A percentile compares a stretch with the other conserved stretches of the same genome.
phyloP scores from a whole-genome alignment of 331 rosid genomes.

The Spiraea crenata region DNA sequence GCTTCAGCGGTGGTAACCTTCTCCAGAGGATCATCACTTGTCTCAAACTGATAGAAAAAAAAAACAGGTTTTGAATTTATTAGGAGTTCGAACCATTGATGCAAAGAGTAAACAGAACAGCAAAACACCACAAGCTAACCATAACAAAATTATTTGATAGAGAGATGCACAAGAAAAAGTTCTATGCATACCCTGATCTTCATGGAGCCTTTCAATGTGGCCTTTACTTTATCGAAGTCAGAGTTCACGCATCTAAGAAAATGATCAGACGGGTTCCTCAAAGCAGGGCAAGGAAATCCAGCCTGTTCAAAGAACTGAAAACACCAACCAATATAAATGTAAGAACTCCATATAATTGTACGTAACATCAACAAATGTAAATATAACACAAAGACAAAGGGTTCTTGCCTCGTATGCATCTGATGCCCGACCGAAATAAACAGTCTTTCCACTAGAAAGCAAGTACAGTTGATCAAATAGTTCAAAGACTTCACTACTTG shows the following conservation, averaged over 20 bases:
- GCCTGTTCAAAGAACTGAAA: constrained; percentile 96
- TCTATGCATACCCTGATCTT: constrained; percentile 62
- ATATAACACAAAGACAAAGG: neutral
- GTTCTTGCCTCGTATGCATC: constrained; percentile 81
- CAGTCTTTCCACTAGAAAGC: constrained; percentile 96
- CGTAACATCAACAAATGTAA: neutral
- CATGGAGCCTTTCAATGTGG: constrained; percentile 91
- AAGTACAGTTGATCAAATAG: constrained; percentile 84
- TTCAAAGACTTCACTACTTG: constrained; percentile 98
- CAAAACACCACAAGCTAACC: constrained; percentile 6
- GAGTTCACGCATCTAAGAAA: constrained; percentile 92
- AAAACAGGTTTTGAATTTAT: neutral
- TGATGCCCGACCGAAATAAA: constrained; percentile 84
- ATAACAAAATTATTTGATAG: neutral
- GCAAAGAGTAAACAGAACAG: neutral
- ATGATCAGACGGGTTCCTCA: constrained; percentile 98
- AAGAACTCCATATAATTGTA: neutral
- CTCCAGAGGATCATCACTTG: constrained; percentile 86
- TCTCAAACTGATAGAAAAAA: constrained; percentile 55
- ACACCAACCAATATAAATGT: neutral
- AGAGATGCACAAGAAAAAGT: neutral
- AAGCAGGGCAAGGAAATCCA: constrained; percentile 96
- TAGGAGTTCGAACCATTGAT: neutral
- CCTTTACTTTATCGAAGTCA: constrained; percentile 90
- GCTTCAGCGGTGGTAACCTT: constrained; percentile 84